phyloP scores from a whole-genome alignment of 2,329 filamentous ascomycete genomes.

The Calcarisporium arbuscula region DNA sequence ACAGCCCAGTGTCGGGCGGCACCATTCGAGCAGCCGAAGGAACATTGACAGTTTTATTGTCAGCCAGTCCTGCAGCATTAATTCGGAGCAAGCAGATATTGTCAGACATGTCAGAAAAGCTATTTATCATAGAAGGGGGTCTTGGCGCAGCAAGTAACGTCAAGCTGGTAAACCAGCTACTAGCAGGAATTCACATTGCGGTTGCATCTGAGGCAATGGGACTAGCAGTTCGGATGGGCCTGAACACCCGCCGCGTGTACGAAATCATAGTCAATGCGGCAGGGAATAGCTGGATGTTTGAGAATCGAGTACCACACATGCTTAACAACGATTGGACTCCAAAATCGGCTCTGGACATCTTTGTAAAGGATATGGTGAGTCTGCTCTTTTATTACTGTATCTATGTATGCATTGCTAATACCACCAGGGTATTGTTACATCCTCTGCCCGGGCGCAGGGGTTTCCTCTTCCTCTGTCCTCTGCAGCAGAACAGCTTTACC shows the following conservation, averaged over 20 bases:
- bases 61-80: conserved; percentile 49
- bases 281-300: conserved; percentile 46
- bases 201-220: conserved; percentile 47
- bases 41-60: conserved; percentile 35
- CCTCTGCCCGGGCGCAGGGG: conserved; percentile 19
- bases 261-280: conserved; percentile 21
- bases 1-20: conserved; percentile 9
- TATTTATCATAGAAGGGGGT: conserved; percentile 44
- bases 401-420: neutral
- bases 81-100: conserved; percentile 46
- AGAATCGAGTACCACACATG: conserved; percentile 47
- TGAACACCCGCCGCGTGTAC: conserved; percentile 31
- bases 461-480: conserved; percentile 30
- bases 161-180: conserved; percentile 47
- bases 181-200: conserved; percentile 45
- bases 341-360: conserved; percentile 27
- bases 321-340: conserved; percentile 41
- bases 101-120: conserved; percentile 49
- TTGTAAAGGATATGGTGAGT: conserved; percentile 28
- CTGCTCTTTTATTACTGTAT: neutral
- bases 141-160: conserved; percentile 46
- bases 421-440: too few relatives aligned
- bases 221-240: conserved; percentile 39
- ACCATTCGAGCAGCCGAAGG: too few relatives aligned
- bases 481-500: conserved; percentile 25